Percentiles rank a stretch among this genome's conserved stretches.
Evolutionary conservation across 257 asterid species (phyloP).

Genomic region (Henckelia pumila): DNA sequence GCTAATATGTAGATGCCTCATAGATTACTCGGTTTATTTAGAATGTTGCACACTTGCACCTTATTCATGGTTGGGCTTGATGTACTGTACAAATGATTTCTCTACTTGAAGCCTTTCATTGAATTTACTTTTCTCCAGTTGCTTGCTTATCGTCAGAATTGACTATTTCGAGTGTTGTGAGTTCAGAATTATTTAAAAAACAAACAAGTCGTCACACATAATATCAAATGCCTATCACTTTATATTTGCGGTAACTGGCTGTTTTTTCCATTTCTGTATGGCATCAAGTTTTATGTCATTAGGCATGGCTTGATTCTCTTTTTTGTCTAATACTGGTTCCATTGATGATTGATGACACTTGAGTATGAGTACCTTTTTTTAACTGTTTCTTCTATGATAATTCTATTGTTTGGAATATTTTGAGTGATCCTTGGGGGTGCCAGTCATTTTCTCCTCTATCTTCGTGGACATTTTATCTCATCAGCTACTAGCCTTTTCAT

Average conservation of each 20-base stretch:
- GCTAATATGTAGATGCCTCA: conserved; percentile 14
- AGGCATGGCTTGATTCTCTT: conserved; percentile 1
- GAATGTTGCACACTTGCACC: conserved; percentile 18
- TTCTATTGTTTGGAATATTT: not conserved
- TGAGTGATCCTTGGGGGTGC: conserved; percentile 5
- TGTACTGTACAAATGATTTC: conserved; percentile 7
- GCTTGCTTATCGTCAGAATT: not conserved
- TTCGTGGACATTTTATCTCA: not conserved
- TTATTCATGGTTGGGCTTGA: conserved; percentile 11
- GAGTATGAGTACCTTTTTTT: not conserved
- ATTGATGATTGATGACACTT: not conserved
- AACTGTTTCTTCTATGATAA: not conserved
- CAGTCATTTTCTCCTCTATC: not conserved
- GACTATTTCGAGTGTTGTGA: conserved; percentile 10
- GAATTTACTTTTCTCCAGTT: conserved; percentile 9
- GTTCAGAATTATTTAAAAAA: conserved; percentile 2
- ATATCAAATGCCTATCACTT: not conserved
- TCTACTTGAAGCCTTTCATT: conserved; percentile 9
- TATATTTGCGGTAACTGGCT: not conserved
- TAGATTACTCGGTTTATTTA: conserved; percentile 5
- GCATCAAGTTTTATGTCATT: conserved; percentile 12
- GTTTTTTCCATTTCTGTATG: conserved; percentile 5
- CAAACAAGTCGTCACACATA: not conserved
- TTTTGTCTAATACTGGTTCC: conserved; percentile 6
- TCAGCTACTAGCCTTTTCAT: not conserved